These are phyloP conservation scores for Trichoderma gamsii DNA, from an alignment of 495 filamentous ascomycete genomes.

Conservation along the genomic window DNA sequence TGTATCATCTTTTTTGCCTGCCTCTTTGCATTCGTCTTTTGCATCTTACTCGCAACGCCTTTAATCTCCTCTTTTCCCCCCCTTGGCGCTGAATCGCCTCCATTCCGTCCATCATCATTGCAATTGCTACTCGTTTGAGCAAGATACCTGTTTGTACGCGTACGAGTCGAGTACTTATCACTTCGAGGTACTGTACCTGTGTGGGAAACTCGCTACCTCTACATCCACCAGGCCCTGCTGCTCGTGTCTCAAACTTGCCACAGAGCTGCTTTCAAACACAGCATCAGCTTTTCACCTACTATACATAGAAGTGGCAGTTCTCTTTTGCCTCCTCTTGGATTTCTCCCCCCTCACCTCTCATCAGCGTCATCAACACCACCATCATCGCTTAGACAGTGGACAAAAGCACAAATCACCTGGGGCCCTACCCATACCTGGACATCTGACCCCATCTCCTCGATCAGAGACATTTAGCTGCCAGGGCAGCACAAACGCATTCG, in stretches of 20 bases:
- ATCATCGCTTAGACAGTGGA: too few species aligned
- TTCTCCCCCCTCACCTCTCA: background rate
- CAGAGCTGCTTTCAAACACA: background rate
- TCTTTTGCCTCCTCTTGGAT: background rate
- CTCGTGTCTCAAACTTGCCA: slow-evolving; percentile 3
- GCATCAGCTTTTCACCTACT: background rate
- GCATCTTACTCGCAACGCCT: slow-evolving; percentile 2
- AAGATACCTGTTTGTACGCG: background rate
- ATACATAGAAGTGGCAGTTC: background rate
- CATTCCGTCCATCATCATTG: background rate
- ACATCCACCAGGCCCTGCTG: background rate
- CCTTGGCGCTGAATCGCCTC: background rate
- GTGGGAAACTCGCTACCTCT: background rate
- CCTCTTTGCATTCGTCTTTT: background rate
- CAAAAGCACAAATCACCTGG: too few species aligned
- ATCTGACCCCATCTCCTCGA: background rate
- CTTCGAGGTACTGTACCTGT: background rate
- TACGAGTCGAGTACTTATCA: background rate
- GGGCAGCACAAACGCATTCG: background rate
- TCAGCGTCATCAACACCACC: background rate
- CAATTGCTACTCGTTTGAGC: background rate
- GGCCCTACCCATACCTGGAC: background rate
- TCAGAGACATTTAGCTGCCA: background rate
- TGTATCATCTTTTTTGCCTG: background rate
- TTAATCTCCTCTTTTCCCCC: slow-evolving; percentile 1